These are phyloP conservation scores for Cutaneotrichosporon sp. DNA, from an alignment of 1,284 basidiomycete genomes.

Conservation along the genomic window DNA sequence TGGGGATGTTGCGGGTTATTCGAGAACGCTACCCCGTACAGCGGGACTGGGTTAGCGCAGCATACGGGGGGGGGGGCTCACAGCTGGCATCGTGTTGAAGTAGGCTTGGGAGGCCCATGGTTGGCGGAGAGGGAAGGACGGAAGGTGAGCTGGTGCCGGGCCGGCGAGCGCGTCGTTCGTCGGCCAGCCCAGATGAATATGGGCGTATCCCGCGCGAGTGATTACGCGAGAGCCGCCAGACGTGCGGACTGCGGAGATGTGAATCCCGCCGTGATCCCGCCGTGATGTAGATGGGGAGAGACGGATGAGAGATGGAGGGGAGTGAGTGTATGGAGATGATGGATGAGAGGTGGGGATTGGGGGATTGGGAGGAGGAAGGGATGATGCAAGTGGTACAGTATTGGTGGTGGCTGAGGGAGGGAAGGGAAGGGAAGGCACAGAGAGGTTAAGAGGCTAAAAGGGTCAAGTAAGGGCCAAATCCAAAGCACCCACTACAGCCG, in stretches of 20 bases:
- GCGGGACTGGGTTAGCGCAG: slow-evolving; percentile 37
- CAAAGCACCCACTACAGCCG: no score
- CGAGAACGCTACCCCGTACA: slow-evolving; percentile 52
- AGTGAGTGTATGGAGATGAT: neutral
- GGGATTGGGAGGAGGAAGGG: neutral
- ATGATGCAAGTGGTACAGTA: neutral
- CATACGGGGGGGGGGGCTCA: slow-evolving; percentile 17
- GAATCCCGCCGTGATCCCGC: slow-evolving; percentile 1
- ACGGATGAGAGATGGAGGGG: neutral
- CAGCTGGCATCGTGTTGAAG: slow-evolving; percentile 32
- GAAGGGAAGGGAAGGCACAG: neutral
- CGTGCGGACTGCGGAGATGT: neutral
- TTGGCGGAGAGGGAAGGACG: neutral
- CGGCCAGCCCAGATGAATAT: slow-evolving; percentile 5
- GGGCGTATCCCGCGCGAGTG: slow-evolving; percentile 1
- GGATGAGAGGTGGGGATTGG: neutral
- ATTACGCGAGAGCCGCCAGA: neutral
- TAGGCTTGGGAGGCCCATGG: slow-evolving; percentile 34
- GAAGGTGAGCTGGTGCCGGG: slow-evolving; percentile 4
- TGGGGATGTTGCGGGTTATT: slow-evolving; percentile 42
- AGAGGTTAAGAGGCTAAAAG: no score
- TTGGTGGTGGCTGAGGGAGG: neutral
- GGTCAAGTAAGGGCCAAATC: no score
- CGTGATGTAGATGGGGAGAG: neutral
- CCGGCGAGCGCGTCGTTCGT: slow-evolving; percentile 5